Base-by-base conservation (phyloP, 1,284 basidiomycete genomes). In the Coniferiporia weirii region DNA sequence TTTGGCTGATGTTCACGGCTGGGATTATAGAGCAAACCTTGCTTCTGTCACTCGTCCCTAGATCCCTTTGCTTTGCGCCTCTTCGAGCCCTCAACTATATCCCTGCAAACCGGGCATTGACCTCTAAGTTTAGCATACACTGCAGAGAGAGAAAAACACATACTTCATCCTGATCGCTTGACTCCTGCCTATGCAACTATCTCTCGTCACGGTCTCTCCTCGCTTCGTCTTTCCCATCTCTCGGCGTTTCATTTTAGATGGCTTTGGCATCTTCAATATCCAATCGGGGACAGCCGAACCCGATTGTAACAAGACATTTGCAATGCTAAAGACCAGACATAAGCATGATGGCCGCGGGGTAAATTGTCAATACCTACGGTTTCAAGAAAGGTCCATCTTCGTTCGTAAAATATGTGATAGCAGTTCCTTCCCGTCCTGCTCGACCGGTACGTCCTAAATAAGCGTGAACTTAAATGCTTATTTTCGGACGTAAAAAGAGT, bases 361-460 rank as follows among this genome's bases (percentile, higher is more conserved):
- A 48, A 54, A 51, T n/a, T 62, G 63, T 55, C 46, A 51, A 5
- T 12, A 77, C 86, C 65, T 71, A 94, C 88, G 91, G 86, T 75
- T 96, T 95, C 47, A 98, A 78, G 73, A 90, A 93, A 1, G 91
- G 89, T 0, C 87, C 91, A 71, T 99, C 96, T 61, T 95, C 92
- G 66, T 94, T 84, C 2, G 93, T 97, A 75, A 98, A 98, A 73
- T 94, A 98, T 1, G 96, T 99, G 54, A 96, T 84, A 0, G 96
- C 95, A 69, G 89, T 88, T 8, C 96, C 96, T 65, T 91, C 85
- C 52, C 89, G 82, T 1, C 95, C 96, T 15, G 95, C 95, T 60
- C 96, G 85, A 17, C 96, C 96, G 1, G 96, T 98, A 60, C 97
- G 88, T 68, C 93, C 89, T 87, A 3, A 57, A 6, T 22, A 61